These are phyloP conservation scores for Epichloe festucae DNA, from an alignment of 2,329 filamentous ascomycete genomes.

Conservation along the genomic window DNA sequence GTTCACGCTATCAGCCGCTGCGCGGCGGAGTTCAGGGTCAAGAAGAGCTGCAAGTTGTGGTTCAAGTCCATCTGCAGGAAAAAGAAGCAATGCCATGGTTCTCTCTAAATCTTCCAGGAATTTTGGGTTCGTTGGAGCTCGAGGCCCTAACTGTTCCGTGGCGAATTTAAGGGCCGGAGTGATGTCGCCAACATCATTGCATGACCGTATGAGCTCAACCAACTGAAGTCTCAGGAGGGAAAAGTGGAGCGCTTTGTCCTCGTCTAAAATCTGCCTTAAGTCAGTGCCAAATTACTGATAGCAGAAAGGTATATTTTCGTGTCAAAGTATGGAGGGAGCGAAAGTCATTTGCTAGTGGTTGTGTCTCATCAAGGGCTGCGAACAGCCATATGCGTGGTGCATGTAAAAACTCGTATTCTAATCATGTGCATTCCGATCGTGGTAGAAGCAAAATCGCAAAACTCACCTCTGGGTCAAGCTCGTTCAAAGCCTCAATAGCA, in stretches of 20 bases:
- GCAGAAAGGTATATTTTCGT: not conserved
- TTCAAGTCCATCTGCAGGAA: slow-evolving; percentile 66
- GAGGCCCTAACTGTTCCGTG: slow-evolving; percentile 71
- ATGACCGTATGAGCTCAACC: slow-evolving; percentile 78
- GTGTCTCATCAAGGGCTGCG: slow-evolving; percentile 83
- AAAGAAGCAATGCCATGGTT: slow-evolving; percentile 86
- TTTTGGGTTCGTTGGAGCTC: slow-evolving; percentile 65
- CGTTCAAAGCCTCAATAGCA: slow-evolving; percentile 79
- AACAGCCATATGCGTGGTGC: slow-evolving; percentile 96
- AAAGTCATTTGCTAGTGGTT: slow-evolving; percentile 41
- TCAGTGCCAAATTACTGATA: slow-evolving; percentile 2
- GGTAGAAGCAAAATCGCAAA: not conserved
- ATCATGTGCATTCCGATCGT: slow-evolving; percentile 49
- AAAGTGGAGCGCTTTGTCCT: slow-evolving; percentile 74
- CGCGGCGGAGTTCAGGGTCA: slow-evolving; percentile 63
- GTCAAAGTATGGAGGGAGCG: slow-evolving; percentile 2
- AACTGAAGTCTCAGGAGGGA: slow-evolving; percentile 79
- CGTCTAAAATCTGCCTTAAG: slow-evolving; percentile 65
- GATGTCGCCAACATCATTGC: slow-evolving; percentile 59
- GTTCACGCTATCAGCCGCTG: slow-evolving; percentile 82
- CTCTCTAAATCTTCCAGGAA: slow-evolving; percentile 81
- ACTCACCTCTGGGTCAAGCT: slow-evolving; percentile 80
- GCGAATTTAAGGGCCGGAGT: slow-evolving; percentile 74
- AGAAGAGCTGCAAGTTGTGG: slow-evolving; percentile 65
- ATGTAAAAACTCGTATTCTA: slow-evolving; percentile 82